Conservation (phyloP, 495 filamentous ascomycete species). For the Penicillium samsonianum region DNA sequence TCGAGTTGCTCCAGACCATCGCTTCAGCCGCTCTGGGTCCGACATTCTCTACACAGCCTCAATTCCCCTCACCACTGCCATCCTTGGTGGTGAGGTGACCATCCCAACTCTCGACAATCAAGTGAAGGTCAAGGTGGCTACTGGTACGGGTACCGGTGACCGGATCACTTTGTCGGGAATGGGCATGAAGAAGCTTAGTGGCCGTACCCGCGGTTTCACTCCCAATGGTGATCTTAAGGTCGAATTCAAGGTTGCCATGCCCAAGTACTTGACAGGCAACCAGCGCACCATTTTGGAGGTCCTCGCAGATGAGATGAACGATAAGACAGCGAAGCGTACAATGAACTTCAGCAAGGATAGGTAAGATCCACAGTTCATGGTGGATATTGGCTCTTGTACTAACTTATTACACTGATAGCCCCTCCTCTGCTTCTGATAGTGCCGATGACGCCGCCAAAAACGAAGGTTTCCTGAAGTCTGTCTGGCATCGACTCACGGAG, state of each 20-base stretch:
- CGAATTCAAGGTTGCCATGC: constrained; percentile 94
- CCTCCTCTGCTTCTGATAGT: constrained; percentile 18
- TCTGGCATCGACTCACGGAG: constrained; percentile 86
- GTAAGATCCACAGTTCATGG: constrained; percentile 31
- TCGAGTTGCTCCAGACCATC: constrained; percentile 76
- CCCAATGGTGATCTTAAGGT: constrained; percentile 80
- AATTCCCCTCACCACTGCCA: constrained; percentile 88
- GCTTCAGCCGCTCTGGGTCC: constrained; percentile 80
- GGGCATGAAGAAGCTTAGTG: constrained; percentile 83
- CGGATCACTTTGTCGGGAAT: constrained; percentile 80
- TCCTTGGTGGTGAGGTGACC: constrained; percentile 85
- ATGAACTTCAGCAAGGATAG: constrained; percentile 68
- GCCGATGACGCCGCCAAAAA: constrained; percentile 58
- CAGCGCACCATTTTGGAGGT: constrained; percentile 92
- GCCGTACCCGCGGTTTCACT: constrained; percentile 49
- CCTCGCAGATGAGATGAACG: constrained; percentile 90
- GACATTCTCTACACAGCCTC: constrained; percentile 91
- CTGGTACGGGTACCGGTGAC: constrained; percentile 91
- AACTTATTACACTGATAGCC: constrained; percentile 9
- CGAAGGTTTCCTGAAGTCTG: constrained; percentile 83
- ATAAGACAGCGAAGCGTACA: constrained; percentile 85
- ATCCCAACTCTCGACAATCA: constrained; percentile 90
- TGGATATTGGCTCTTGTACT: constrained; percentile 1
- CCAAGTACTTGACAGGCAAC: constrained; percentile 85
- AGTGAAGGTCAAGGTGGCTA: constrained; percentile 82